A percentile compares a stretch with the other conserved stretches of the same genome.
Conservation (phyloP, 257 asterid species). For the Fraxinus americana region DNA sequence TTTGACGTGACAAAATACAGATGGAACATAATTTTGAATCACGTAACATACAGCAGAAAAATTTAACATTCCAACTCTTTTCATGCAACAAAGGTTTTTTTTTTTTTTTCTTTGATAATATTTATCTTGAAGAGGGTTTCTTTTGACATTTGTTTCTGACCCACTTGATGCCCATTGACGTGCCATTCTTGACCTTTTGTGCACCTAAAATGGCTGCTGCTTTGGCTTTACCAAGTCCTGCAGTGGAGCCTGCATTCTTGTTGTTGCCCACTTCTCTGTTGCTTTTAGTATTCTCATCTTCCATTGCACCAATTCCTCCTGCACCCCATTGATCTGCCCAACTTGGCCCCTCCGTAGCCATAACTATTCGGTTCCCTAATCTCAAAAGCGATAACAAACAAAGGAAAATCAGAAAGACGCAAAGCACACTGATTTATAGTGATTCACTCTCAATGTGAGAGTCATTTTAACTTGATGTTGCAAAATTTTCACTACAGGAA, state of each 20-base stretch:
- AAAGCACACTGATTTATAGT: neutral
- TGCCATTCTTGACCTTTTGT: conserved; percentile 63
- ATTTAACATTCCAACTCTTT: neutral
- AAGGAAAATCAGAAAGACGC: neutral
- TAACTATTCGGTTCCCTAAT: conserved; percentile 23
- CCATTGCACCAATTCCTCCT: conserved; percentile 84
- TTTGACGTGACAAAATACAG: neutral
- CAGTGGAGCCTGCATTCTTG: conserved; percentile 39
- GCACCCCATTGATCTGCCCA: conserved; percentile 99
- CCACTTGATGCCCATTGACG: conserved; percentile 68
- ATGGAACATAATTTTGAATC: neutral
- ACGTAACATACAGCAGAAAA: neutral
- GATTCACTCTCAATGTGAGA: no score
- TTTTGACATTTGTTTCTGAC: conserved; percentile 68
- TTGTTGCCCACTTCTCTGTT: conserved; percentile 36
- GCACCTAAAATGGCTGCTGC: conserved; percentile 62
- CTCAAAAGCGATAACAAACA: neutral
- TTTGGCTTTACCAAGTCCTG: conserved; percentile 68
- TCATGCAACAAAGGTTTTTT: neutral
- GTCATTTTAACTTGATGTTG: no score
- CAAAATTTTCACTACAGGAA: neutral
- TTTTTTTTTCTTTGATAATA: no score
- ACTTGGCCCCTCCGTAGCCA: conserved; percentile 74
- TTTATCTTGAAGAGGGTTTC: conserved; percentile 51
- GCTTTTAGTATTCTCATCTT: conserved; percentile 35